Evolutionary conservation across 2,329 filamentous ascomycete species (phyloP).

Genomic region (Hypoxylon sp.): DNA sequence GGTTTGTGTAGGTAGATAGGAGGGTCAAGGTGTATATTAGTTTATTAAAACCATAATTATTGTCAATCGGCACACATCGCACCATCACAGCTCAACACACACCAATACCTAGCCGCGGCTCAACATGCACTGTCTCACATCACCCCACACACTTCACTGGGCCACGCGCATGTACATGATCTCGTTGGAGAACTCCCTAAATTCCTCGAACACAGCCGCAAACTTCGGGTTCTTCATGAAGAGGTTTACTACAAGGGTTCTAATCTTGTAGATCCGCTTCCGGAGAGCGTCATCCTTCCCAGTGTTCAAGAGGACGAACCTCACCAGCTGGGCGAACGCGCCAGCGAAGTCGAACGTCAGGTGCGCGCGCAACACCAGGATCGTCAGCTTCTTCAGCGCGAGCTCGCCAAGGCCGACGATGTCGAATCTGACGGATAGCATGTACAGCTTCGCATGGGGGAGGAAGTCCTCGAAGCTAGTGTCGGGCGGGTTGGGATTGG

Average conservation of each 20-base stretch:
- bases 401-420: neutral
- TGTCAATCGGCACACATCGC: too few species aligned
- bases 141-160: neutral
- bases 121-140: neutral
- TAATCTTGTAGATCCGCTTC: neutral
- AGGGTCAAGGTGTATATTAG: constrained; percentile 7
- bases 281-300: neutral
- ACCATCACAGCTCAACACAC: too few species aligned
- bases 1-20: constrained; percentile 5
- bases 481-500: neutral
- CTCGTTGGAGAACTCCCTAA: neutral
- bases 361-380: neutral
- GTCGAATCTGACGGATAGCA: neutral
- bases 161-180: neutral
- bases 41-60: too few species aligned
- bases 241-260: neutral
- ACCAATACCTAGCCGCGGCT: too few species aligned
- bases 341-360: neutral
- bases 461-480: neutral
- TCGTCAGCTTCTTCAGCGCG: neutral
- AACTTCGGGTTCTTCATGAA: neutral
- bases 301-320: neutral
- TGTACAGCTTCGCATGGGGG: neutral
- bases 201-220: neutral
- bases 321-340: neutral